Base-by-base conservation (phyloP, 495 filamentous ascomycete species). In the Podospora pseudoanserina region DNA sequence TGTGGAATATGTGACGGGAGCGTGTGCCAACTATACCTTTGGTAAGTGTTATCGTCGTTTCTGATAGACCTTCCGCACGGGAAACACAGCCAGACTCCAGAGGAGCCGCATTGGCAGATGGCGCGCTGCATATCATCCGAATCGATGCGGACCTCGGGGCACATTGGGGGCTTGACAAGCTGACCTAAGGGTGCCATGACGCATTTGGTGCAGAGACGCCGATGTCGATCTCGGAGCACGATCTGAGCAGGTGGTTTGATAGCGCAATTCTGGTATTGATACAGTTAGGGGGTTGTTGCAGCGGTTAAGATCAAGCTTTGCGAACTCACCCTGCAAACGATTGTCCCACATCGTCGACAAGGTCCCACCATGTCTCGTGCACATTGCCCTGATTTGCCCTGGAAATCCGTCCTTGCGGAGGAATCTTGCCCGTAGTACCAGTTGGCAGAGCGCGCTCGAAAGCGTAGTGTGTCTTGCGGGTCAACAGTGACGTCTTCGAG, bases 301-400 rank as follows among this genome's bases (percentile, higher is more conserved):
- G 5, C 1, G 39, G 9, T n/a, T 20, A 53, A 11, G 63, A 65
- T 20, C 39, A 30, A 49, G 27, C 28, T 16, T 49, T 16, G 9
- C 15, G 57, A 60, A 70, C 87, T 77, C 81, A 96, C 92, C 74
- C 93, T 84, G 74, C 93, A 97, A 15, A 95, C 88, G 16, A 91
- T 81, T 61, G 80, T 89, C 6, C 85, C 87, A 77, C 93, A 97
- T 30, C 89, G 83, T 26, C 91, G 87, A 78, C 93, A 97, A 70
- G 89, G 90, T 18, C 80, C 85, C 4, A 97, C 93, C 87, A 95
- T 84, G 76, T 97, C 93, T 39, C 91, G 82, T 53, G 93, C 93
- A 73, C 93, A 97, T 68, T 83, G 83, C 15, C 89, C 86, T 23
- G 91, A 79, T 76, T 90, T 92, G 57, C 90, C 90, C 63, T 80